These are phyloP conservation scores for Fusarium duplospermum DNA, from an alignment of 2,329 filamentous ascomycete genomes.

Conservation along the genomic window DNA sequence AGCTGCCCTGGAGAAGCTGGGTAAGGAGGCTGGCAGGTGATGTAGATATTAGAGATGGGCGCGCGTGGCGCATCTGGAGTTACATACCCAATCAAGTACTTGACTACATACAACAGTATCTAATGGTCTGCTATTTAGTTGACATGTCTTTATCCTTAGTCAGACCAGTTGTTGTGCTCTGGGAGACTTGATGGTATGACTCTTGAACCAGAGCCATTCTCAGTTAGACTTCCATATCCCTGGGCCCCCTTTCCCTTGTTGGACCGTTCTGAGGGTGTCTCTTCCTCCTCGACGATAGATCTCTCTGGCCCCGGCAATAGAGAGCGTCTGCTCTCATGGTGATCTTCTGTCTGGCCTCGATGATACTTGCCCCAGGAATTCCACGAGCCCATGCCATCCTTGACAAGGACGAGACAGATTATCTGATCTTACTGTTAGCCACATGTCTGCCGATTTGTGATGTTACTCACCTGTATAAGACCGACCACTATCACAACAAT, in stretches of 20 bases:
- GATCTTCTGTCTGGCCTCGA: slow-evolving; percentile 3
- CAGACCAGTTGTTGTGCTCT: slow-evolving; percentile 43
- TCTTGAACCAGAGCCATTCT: slow-evolving; percentile 34
- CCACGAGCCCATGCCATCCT: slow-evolving; percentile 47
- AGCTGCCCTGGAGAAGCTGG: slow-evolving; percentile 70
- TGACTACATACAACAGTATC: neutral
- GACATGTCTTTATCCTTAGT: neutral
- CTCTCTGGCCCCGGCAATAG: slow-evolving; percentile 41
- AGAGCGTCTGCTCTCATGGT: slow-evolving; percentile 37
- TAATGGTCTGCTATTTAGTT: neutral
- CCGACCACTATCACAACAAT: slow-evolving; percentile 64
- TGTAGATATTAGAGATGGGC: slow-evolving; percentile 19
- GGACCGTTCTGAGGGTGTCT: slow-evolving; percentile 5
- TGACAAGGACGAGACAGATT: slow-evolving; percentile 47
- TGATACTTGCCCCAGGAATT: slow-evolving; percentile 37
- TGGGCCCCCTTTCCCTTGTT: slow-evolving; percentile 10
- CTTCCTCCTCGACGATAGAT: slow-evolving; percentile 45
- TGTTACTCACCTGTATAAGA: slow-evolving; percentile 63
- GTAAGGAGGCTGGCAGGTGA: slow-evolving; percentile 65
- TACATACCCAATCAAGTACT: slow-evolving; percentile 28
- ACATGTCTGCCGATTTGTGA: too few species aligned
- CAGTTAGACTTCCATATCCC: slow-evolving; percentile 37
- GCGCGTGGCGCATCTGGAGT: slow-evolving; percentile 19
- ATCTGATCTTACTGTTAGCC: slow-evolving; percentile 39
- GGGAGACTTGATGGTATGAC: slow-evolving; percentile 43